Base-by-base conservation (phyloP, 2,329 filamentous ascomycete genomes). In the Ploettnerulaceae sp. region DNA sequence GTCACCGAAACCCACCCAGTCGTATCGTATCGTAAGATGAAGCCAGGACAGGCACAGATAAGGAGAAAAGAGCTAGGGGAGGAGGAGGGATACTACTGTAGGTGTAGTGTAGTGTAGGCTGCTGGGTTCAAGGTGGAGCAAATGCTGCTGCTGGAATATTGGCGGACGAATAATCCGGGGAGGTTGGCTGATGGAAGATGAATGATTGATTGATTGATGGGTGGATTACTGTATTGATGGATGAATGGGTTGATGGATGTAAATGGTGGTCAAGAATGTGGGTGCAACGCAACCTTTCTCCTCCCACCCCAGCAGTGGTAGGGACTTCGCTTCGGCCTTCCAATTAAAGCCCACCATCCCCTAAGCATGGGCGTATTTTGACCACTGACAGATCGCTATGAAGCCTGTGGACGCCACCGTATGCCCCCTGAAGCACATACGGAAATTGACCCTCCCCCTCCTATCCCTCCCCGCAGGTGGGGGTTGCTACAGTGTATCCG, bases 281-380 rank as follows among this genome's bases (percentile, higher is more conserved):
- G n/a, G n/a, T n/a, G n/a, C n/a, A n/a, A n/a, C n/a, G n/a, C n/a
- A 8, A 25, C 7, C 21, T 15, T 12, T 12, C 17, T 36, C 6
- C 15, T 7, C 4, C 9, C 9, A n/a, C 18, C 33, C 33, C 11
- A 36, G 33, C 9, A 36, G 33, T 38, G 35, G 15, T 26, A 39
- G n/a, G n/a, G n/a, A n/a, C n/a, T n/a, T 39, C 36, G 36, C 36
- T 28, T 39, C 36, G 5, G 14, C 7, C 22, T 38, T 14, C 35
- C 22, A 38, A 28, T 38, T 5, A 26, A n/a, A n/a, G n/a, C n/a
- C n/a, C n/a, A n/a, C n/a, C 21, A 14, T 15, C 24, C 35, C 24
- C 1, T 9, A 17, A 12, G 14, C 26, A 22, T 39, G 17, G 36
- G 36, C 36, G 22, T 39, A 28, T 20, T 3, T 17, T 28, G 36